Evolutionary conservation across 1,284 basidiomycete genomes (phyloP), one percentile per base, ranked within the genome.

Genomic region (Pseudozyma pruni): DNA sequence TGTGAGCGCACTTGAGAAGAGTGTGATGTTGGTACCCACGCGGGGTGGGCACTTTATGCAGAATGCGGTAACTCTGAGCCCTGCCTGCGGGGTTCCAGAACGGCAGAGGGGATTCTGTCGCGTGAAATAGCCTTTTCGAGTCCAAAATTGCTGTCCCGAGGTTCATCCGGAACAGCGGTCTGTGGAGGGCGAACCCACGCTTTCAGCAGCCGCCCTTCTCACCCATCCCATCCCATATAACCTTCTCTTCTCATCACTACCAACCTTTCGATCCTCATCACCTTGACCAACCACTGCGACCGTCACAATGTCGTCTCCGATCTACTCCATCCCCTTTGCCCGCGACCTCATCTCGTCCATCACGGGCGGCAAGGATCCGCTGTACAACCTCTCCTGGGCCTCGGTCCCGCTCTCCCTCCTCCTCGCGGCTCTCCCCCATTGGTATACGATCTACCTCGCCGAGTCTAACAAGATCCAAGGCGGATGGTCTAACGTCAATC

Each of bases 401-500:
- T 55, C 58, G 7, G 47, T 61, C 9, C 63, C 67, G 13, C 38
- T 49, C 32, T 52, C 48, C 1, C 62, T 72, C 33, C 34, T 58
- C 13, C 27, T 75, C 17, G 71, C 74, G 3, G 74, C 74, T 3
- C 34, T 53, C 13, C 67, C 74, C 3, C 74, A 77, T 54, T 76
- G 76, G 76, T 76, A 74, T 49, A 69, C 75, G 3, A 78, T 78
- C 56, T 66, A 66, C 42, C 58, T 74, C 17, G 62, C 68, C 43
- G 46, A 75, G 32, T 42, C 44, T 22, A 63, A 73, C 52, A 62
- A 68, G 40, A 37, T 78, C 25, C 66, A 77, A 33, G 75, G 75
- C 11, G 76, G 76, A 16, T 78, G 76, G 76, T 50, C 45, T 32
- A 78, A 78, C 62, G 53, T 71, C 29, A 78, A 77, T 56, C 76